Percentiles rank a stretch among this genome's conserved stretches.
Conservation (phyloP, 768 basidiomycete genomes). For the Rhodotorula sphaerocarpa region DNA sequence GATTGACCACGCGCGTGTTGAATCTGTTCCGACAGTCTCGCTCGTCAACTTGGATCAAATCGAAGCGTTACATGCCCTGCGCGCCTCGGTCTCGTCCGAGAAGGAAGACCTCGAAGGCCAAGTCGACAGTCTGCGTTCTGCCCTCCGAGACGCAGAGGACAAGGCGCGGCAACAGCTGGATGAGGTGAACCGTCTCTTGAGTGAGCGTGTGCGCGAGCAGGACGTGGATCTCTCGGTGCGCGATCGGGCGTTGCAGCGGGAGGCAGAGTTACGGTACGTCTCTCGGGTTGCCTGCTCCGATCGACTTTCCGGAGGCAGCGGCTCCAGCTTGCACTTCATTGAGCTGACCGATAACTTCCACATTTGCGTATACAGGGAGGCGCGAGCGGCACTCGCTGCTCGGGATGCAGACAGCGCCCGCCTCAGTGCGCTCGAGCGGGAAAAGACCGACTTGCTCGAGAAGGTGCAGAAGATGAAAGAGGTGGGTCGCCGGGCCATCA, state of each 20-base stretch:
- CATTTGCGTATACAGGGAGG: constrained; percentile 51
- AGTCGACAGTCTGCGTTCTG: constrained; percentile 55
- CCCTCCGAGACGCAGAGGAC: constrained; percentile 63
- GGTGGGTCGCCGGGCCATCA: constrained; percentile 47
- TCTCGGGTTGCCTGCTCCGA: too few relatives aligned
- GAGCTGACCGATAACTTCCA: too few relatives aligned
- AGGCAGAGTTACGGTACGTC: constrained; percentile 68
- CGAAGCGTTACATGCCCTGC: constrained; percentile 73
- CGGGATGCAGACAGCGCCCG: constrained; percentile 72
- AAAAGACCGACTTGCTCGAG: constrained; percentile 57
- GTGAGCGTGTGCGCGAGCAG: constrained; percentile 86
- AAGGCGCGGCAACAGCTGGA: constrained; percentile 87
- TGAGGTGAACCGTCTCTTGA: constrained; percentile 62
- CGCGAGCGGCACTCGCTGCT: constrained; percentile 66
- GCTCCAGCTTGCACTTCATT: too few relatives aligned
- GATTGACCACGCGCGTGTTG: not conserved
- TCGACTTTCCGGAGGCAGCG: too few relatives aligned
- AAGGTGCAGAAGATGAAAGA: constrained; percentile 63
- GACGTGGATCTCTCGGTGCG: constrained; percentile 81
- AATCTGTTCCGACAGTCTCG: constrained; percentile 53
- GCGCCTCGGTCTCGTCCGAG: constrained; percentile 83
- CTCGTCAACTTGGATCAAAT: constrained; percentile 89
- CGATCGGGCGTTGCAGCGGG: constrained; percentile 75
- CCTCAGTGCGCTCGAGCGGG: constrained; percentile 66
- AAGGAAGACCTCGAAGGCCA: constrained; percentile 67